Evolutionary conservation across 169 alveolate species (phyloP), one percentile per base, ranked within the genome.

Genomic region (Plasmodium gallinaceum): DNA sequence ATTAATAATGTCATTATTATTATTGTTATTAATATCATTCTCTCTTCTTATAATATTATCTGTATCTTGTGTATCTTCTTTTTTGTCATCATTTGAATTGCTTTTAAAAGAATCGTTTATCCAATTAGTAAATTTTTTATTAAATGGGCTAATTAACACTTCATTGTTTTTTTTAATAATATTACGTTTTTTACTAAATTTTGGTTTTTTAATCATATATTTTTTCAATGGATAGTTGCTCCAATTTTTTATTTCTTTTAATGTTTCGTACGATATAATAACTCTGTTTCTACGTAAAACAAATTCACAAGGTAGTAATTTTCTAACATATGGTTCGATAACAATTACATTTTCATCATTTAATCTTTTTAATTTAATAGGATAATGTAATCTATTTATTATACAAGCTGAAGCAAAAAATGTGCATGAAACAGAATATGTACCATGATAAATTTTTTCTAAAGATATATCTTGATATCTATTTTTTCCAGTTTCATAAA

Each of bases 351-450:
- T 83, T n/a, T 83, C 85, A 45, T 83, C 68, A 39, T 70, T 70
- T 83, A 83, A 68, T 57, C 78, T 46, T 69, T 83, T 83, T 42
- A 83, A 22, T 32, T 62, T 83, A 83, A 83, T 83, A 32, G 91
- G 91, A 24, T 83, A 83, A 51, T 70, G 66, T 18, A 83, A 46
- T 58, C 91, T 43, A 51, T 83, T 83, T 37, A 83, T 83, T 14
- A 83, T 68, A 54, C 91, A 83, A 10, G 91, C 91, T 8, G 91
- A 83, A 26, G 58, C 91, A 43, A 83, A 83, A 32, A 83, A 83
- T 0, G 91, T 83, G 18, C 91, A 83, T 9, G 91, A 83, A 5
- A 83, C 65, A 9, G 85, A n/a, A 69, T 57, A 68, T 18, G 91
- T 69, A 20, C 85, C 91, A 42, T 83, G 91, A 65, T 83, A 68